phyloP scores from a whole-genome alignment of 1,284 basidiomycete genomes.

The Naganishia sp. region DNA sequence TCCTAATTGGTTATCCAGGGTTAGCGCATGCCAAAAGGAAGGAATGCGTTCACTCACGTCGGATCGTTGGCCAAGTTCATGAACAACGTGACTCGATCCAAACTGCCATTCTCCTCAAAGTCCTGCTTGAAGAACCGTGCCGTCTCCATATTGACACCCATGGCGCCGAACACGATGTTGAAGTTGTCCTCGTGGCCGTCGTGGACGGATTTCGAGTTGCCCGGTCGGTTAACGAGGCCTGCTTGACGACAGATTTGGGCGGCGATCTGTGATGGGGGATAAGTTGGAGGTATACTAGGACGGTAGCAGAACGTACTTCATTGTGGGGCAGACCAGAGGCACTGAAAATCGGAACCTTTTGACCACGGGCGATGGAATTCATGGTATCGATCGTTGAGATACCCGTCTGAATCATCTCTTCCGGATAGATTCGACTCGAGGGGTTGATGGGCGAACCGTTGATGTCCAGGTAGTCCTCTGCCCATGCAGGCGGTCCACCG shows the following conservation, averaged over 20 bases:
- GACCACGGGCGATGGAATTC: conserved; percentile 98
- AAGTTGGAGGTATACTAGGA: not conserved
- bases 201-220: conserved; percentile 84
- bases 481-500: conserved; percentile 97
- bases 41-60: conserved; percentile 58
- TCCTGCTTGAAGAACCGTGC: conserved; percentile 99
- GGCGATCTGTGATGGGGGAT: conserved; percentile 70
- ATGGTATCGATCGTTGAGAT: conserved; percentile 98
- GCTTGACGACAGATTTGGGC: conserved; percentile 99
- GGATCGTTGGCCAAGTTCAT: conserved; percentile 99
- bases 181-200: conserved; percentile 99
- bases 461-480: conserved; percentile 99
- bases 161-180: conserved; percentile 98
- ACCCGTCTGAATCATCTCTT: conserved; percentile 99
- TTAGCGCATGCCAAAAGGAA: not conserved
- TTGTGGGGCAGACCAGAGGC: conserved; percentile 99
- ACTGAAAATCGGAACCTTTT: conserved; percentile 99
- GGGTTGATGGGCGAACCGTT: conserved; percentile 99
- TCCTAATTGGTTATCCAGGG: conserved; percentile 59
- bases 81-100: conserved; percentile 97
- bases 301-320: conserved; percentile 62
- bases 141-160: conserved; percentile 99
- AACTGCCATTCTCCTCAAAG: conserved; percentile 97
- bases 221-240: conserved; percentile 80
- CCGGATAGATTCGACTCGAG: conserved; percentile 98